A percentile compares a stretch with the other conserved stretches of the same genome.
Evolutionary conservation across 805 yeast species (phyloP).

Genomic region (Kuraishia molischiana): DNA sequence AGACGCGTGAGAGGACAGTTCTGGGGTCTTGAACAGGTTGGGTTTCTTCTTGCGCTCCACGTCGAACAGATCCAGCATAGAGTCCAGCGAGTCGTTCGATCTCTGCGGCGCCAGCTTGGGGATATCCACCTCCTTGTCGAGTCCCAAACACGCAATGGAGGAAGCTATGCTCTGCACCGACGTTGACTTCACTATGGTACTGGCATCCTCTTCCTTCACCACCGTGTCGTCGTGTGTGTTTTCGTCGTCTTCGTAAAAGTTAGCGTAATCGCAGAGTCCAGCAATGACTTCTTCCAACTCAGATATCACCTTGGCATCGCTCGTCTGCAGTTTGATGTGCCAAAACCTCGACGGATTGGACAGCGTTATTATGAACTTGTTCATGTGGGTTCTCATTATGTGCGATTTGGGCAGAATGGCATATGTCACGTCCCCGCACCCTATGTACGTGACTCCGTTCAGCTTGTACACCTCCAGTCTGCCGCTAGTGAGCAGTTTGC

Average conservation of each 20-base stretch:
- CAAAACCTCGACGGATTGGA: constrained; percentile 73
- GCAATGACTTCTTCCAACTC: constrained; percentile 14
- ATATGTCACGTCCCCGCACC: constrained; percentile 62
- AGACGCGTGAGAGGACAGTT: neutral
- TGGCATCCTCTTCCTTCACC: neutral
- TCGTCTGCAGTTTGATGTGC: constrained; percentile 35
- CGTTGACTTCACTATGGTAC: neutral
- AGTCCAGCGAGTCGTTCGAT: constrained; percentile 12
- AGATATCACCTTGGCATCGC: constrained; percentile 16
- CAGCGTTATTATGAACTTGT: constrained; percentile 51
- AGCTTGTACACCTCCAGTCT: constrained; percentile 48
- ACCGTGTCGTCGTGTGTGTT: neutral
- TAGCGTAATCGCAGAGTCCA: constrained; percentile 12
- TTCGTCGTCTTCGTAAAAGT: constrained; percentile 6
- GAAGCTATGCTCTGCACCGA: neutral
- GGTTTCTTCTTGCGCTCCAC: constrained; percentile 4
- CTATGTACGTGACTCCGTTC: constrained; percentile 47
- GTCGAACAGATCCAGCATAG: constrained; percentile 14
- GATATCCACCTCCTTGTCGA: neutral
- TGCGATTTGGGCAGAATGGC: constrained; percentile 62
- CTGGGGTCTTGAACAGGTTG: neutral
- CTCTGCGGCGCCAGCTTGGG: neutral
- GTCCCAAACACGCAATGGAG: neutral
- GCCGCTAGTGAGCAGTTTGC: constrained; percentile 52
- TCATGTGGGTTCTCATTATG: constrained; percentile 37